These are phyloP conservation scores for Cladosporium sp. DNA, from an alignment of 2,329 filamentous ascomycete genomes.

Conservation along the genomic window DNA sequence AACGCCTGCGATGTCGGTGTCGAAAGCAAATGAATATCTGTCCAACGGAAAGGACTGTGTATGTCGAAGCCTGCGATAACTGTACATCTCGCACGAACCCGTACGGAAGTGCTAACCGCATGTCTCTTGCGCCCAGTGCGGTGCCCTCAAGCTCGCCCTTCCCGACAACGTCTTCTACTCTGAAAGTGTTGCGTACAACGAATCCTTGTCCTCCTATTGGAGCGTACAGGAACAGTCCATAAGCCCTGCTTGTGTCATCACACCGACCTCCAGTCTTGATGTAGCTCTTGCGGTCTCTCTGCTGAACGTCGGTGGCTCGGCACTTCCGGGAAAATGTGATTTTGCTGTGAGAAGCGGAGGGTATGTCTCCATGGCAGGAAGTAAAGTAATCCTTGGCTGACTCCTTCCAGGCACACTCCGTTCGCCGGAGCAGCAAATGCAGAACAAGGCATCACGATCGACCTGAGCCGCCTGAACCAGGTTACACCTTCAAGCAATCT, in stretches of 20 bases:
- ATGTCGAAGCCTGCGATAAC: background rate
- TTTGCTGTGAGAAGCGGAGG: slow-evolving; percentile 26
- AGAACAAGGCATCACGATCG: slow-evolving; percentile 41
- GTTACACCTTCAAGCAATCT: slow-evolving; percentile 39
- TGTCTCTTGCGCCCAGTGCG: slow-evolving; percentile 6
- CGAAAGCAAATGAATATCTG: background rate
- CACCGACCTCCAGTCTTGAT: slow-evolving; percentile 24
- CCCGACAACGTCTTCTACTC: slow-evolving; percentile 20
- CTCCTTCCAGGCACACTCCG: slow-evolving; percentile 21
- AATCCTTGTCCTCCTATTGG: slow-evolving; percentile 28
- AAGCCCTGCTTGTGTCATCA: slow-evolving; percentile 25
- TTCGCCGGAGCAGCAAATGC: slow-evolving; percentile 26
- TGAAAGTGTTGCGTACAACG: slow-evolving; percentile 22
- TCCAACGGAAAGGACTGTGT: slow-evolving; percentile 1
- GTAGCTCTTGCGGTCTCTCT: slow-evolving; percentile 24
- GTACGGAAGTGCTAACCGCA: background rate
- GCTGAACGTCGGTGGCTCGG: slow-evolving; percentile 20
- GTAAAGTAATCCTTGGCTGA: background rate
- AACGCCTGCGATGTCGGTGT: background rate
- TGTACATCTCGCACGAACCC: background rate
- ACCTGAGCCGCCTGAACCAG: slow-evolving; percentile 45
- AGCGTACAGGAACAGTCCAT: slow-evolving; percentile 24
- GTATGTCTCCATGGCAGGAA: slow-evolving; percentile 11
- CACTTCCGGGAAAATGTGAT: slow-evolving; percentile 18
- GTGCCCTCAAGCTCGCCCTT: slow-evolving; percentile 18